A percentile compares a stretch with the other conserved stretches of the same genome.
Evolutionary conservation across 768 basidiomycete species (phyloP).

Genomic region (Floccularia luteovirens): DNA sequence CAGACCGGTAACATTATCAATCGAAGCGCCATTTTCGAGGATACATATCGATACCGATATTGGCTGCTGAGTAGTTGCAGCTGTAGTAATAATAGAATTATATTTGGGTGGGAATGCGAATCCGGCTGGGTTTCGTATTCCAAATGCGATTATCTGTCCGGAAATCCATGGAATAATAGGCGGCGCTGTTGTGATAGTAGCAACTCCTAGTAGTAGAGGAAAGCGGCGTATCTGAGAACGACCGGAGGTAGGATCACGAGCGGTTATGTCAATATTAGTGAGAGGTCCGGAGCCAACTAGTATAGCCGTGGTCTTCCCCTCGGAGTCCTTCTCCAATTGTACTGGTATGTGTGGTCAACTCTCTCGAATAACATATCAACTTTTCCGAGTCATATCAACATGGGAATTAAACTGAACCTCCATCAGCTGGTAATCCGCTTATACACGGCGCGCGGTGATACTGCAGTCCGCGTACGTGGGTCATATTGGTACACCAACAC

Average conservation of each 20-base stretch:
- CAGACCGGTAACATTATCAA: constrained; percentile 30
- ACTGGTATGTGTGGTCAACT: constrained; percentile 34
- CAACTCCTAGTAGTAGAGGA: constrained; percentile 9
- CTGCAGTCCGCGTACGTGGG: constrained; percentile 12
- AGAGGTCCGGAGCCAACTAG: constrained; percentile 29
- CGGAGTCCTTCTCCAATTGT: constrained; percentile 18
- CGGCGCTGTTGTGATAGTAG: too few species aligned
- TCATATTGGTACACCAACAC: constrained; percentile 28
- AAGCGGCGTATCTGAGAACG: constrained; percentile 32
- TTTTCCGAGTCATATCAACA: neutral
- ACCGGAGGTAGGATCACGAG: constrained; percentile 32
- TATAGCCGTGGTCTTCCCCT: constrained; percentile 12
- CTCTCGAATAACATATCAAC: constrained; percentile 10
- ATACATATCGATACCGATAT: constrained; percentile 17
- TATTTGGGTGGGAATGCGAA: too few species aligned
- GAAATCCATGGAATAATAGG: constrained; percentile 18
- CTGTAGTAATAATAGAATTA: too few species aligned
- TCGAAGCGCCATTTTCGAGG: constrained; percentile 37
- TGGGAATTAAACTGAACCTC: constrained; percentile 17
- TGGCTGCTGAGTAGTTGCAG: too few species aligned
- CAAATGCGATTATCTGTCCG: constrained; percentile 30
- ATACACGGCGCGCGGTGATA: constrained; percentile 15
- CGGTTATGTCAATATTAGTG: constrained; percentile 33
- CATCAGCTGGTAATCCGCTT: constrained; percentile 28
- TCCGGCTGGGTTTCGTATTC: constrained; percentile 36